Percentiles rank a stretch among this genome's conserved stretches.
Evolutionary conservation across 345 rosid species (phyloP).

Genomic region (Boechera stricta): DNA sequence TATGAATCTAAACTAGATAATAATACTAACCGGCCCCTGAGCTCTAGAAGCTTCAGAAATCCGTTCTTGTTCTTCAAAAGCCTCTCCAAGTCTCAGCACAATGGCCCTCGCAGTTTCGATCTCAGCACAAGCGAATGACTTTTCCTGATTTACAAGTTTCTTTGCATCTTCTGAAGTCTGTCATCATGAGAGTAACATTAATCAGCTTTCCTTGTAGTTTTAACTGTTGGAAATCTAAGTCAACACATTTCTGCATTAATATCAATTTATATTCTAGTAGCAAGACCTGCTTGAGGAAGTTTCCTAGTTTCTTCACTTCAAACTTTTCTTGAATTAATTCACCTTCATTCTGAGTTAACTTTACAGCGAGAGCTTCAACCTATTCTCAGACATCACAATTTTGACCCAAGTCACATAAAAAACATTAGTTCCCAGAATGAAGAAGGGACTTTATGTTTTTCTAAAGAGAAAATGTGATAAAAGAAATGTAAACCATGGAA

Average conservation of each 20-base stretch:
- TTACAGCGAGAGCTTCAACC: conserved; percentile 98
- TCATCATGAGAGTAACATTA: conserved; percentile 10
- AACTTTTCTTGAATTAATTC: conserved; percentile 97
- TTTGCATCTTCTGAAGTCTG: conserved; percentile 99
- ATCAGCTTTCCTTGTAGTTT: neutral
- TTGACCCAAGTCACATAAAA: neutral
- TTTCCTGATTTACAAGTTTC: conserved; percentile 92
- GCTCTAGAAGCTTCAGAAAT: conserved; percentile 63
- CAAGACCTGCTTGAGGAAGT: conserved; percentile 88
- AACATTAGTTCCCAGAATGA: conserved; percentile 12
- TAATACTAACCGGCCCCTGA: conserved; percentile 53
- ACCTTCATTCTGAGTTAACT: conserved; percentile 98
- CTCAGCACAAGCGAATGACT: conserved; percentile 99
- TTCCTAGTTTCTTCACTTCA: conserved; percentile 93
- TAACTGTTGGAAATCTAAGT: neutral
- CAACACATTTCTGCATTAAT: neutral
- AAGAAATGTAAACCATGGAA: conserved; percentile 71
- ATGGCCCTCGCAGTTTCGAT: conserved; percentile 97
- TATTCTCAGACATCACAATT: conserved; percentile 34
- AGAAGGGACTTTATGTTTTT: neutral
- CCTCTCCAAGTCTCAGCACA: conserved; percentile 91
- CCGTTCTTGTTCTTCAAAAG: conserved; percentile 86
- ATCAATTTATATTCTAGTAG: neutral
- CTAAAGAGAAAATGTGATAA: neutral
- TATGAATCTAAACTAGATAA: neutral